These are phyloP conservation scores for Vigna unguiculata DNA, from an alignment of 306 rosid genomes.

Conservation along the genomic window DNA sequence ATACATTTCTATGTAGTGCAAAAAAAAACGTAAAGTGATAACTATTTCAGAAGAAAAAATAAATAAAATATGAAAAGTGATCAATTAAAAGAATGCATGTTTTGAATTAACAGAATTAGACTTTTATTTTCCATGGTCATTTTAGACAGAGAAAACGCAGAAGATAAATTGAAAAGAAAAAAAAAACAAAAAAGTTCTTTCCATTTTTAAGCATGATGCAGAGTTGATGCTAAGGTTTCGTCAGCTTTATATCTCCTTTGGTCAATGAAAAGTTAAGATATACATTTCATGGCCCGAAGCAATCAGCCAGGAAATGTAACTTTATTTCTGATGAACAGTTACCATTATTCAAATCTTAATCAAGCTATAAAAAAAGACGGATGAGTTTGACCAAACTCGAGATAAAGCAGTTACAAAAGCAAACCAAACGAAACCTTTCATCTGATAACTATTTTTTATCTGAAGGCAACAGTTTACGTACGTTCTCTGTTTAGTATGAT, in stretches of 20 bases:
- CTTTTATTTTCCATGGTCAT: not conserved
- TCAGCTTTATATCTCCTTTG: too few relatives aligned
- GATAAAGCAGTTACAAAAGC: not conserved
- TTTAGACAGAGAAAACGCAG: not conserved
- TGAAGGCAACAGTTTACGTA: not conserved
- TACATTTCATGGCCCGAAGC: not conserved
- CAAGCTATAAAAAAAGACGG: not conserved
- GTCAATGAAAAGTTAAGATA: not conserved
- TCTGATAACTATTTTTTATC: not conserved
- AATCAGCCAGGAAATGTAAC: not conserved
- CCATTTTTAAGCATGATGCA: not conserved
- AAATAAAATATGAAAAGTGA: not conserved
- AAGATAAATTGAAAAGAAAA: too few relatives aligned
- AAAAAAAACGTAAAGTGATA: too few relatives aligned
- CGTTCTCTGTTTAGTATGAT: not conserved
- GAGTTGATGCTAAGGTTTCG: not conserved
- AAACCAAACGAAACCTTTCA: constrained; percentile 1
- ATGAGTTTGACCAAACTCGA: not conserved
- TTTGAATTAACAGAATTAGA: too few relatives aligned
- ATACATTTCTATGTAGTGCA: too few relatives aligned
- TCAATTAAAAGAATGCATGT: not conserved
- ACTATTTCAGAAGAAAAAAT: too few relatives aligned
- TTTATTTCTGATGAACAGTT: not conserved
- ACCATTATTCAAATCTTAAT: not conserved
- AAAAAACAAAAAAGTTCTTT: too few relatives aligned